phyloP scores from a whole-genome alignment of 305 asterid species.

The Fraxinus paxiana region DNA sequence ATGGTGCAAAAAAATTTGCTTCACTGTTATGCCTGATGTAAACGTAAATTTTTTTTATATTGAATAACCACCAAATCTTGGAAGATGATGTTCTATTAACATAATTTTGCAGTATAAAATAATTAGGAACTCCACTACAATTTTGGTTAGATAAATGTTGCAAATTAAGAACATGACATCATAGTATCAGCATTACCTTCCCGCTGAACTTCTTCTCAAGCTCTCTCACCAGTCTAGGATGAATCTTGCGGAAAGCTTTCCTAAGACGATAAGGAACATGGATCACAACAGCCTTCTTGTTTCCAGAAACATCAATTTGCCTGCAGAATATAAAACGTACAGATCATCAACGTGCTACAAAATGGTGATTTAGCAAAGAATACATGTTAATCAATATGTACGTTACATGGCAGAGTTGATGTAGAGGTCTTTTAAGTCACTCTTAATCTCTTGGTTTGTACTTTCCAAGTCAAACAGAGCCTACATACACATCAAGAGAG shows the following conservation, averaged over 20 bases:
- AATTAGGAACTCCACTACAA: background rate
- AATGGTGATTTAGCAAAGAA: background rate
- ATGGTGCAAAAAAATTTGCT: background rate
- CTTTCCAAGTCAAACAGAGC: slow-evolving; percentile 44
- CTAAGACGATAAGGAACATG: slow-evolving; percentile 42
- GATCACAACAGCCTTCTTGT: slow-evolving; percentile 41
- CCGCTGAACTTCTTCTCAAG: slow-evolving; percentile 51
- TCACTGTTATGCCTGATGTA: background rate
- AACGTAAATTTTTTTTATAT: background rate
- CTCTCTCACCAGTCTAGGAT: slow-evolving; percentile 44
- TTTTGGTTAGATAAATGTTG: background rate
- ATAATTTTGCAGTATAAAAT: background rate
- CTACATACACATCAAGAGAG: slow-evolving; percentile 13
- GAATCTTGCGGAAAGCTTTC: slow-evolving; percentile 45
- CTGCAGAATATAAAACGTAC: slow-evolving; percentile 15
- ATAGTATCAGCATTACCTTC: slow-evolving; percentile 23
- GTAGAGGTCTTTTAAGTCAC: slow-evolving; percentile 42
- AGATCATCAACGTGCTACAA: background rate
- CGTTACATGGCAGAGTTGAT: slow-evolving; percentile 36
- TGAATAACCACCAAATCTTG: background rate
- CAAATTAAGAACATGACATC: background rate
- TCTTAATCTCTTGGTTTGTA: slow-evolving; percentile 42
- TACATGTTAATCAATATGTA: background rate
- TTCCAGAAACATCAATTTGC: slow-evolving; percentile 43
- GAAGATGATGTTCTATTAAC: background rate